Evolutionary conservation across 2,329 filamentous ascomycete species (phyloP).

Genomic region (Cladophialophora yegresii): DNA sequence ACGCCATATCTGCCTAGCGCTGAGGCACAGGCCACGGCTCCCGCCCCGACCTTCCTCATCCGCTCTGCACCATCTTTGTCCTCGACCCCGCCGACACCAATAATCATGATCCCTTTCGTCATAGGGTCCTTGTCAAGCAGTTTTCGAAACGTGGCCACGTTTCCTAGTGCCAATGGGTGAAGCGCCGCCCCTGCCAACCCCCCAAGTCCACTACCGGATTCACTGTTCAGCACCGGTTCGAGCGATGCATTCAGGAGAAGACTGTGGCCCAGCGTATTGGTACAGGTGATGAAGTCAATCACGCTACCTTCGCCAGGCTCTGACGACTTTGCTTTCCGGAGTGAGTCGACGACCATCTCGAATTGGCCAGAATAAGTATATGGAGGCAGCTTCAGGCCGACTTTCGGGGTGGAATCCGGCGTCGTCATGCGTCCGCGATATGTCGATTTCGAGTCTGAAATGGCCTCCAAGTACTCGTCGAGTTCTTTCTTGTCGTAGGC

Average conservation of each 20-base stretch:
- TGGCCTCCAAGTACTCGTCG: constrained; percentile 55
- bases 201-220: constrained; percentile 61
- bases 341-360: constrained; percentile 55
- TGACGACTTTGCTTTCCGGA: constrained; percentile 42
- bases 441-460: constrained; percentile 44
- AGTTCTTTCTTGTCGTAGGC: constrained; percentile 63
- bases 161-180: constrained; percentile 73
- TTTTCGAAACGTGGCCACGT: constrained; percentile 67
- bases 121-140: constrained; percentile 56
- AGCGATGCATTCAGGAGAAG: constrained; percentile 54
- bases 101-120: constrained; percentile 61
- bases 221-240: constrained; percentile 53
- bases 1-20: constrained; percentile 66
- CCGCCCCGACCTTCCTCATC: constrained; percentile 68
- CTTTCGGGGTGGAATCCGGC: constrained; percentile 48
- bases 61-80: constrained; percentile 64
- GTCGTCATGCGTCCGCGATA: constrained; percentile 33
- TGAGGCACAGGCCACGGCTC: constrained; percentile 68
- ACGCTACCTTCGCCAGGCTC: constrained; percentile 32
- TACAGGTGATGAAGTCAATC: constrained; percentile 66
- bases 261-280: constrained; percentile 72
- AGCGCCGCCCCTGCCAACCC: constrained; percentile 72
- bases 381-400: constrained; percentile 74
- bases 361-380: constrained; percentile 73
- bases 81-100: constrained; percentile 72